These are phyloP conservation scores for Neoboletus magnificus DNA, from an alignment of 768 basidiomycete genomes.

Conservation along the genomic window DNA sequence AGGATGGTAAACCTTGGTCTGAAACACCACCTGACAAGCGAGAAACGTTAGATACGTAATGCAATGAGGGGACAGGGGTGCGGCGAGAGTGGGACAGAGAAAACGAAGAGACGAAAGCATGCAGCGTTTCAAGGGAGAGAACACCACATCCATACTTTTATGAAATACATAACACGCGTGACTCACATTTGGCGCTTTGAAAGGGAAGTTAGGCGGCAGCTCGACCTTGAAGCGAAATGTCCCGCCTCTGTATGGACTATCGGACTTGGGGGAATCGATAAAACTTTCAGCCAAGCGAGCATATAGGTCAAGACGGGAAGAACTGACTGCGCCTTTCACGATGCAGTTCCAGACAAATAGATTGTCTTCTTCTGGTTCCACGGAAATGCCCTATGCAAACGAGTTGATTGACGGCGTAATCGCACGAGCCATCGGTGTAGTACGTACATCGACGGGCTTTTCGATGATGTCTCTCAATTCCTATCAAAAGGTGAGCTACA, in stretches of 20 bases:
- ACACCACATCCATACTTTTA: neutral
- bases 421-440: slow-evolving; percentile 7
- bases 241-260: slow-evolving; percentile 81
- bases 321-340: slow-evolving; percentile 69
- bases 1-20: slow-evolving; percentile 86
- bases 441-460: slow-evolving; percentile 62
- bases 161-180: slow-evolving; percentile 3
- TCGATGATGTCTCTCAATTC: slow-evolving; percentile 61
- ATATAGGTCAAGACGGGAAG: neutral
- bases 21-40: slow-evolving; percentile 65
- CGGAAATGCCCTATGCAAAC: slow-evolving; percentile 52
- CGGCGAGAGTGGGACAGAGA: neutral
- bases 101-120: slow-evolving; percentile 1
- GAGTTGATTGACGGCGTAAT: slow-evolving; percentile 8
- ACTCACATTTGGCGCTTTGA: slow-evolving; percentile 77
- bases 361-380: slow-evolving; percentile 67
- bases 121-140: slow-evolving; percentile 21
- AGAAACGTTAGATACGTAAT: slow-evolving; percentile 19
- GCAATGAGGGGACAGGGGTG: neutral
- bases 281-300: slow-evolving; percentile 1
- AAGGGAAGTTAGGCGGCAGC: slow-evolving; percentile 82
- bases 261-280: slow-evolving; percentile 42
- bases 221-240: slow-evolving; percentile 70
- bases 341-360: slow-evolving; percentile 74
- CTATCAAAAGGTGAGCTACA: slow-evolving; percentile 36